These are phyloP conservation scores for Saxophila tyrrhenica DNA, from an alignment of 495 filamentous ascomycete species.

Conservation along the genomic window DNA sequence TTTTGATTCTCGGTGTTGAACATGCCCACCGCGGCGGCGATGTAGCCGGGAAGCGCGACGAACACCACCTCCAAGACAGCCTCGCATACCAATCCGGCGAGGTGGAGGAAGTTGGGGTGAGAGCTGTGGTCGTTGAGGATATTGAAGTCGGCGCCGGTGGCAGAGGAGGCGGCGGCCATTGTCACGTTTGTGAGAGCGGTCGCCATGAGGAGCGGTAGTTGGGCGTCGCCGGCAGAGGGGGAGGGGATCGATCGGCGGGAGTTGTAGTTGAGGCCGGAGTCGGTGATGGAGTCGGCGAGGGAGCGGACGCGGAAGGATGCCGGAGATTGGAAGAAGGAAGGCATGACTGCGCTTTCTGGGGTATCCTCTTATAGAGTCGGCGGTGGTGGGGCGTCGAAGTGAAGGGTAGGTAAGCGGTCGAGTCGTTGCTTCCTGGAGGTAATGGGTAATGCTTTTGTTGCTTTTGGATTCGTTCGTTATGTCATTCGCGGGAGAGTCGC, in stretches of 20 bases:
- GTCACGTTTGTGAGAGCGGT: not conserved
- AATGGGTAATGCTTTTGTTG: not conserved
- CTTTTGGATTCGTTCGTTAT: not conserved
- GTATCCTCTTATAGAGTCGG: no score
- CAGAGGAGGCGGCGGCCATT: not conserved
- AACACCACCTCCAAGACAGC: slow-evolving; percentile 93
- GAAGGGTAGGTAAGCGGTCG: not conserved
- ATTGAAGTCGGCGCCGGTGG: not conserved
- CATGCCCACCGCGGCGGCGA: slow-evolving; percentile 77
- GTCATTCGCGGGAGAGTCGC: not conserved
- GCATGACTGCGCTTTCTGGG: slow-evolving; percentile 2
- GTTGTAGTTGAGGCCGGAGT: not conserved
- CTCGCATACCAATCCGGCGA: slow-evolving; percentile 84
- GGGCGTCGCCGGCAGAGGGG: not conserved
- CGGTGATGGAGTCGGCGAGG: slow-evolving; percentile 4
- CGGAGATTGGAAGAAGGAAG: slow-evolving; percentile 9
- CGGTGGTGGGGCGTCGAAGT: not conserved
- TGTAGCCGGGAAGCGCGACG: slow-evolving; percentile 89
- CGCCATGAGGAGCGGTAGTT: slow-evolving; percentile 5
- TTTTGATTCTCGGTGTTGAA: slow-evolving; percentile 93
- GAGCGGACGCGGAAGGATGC: slow-evolving; percentile 17
- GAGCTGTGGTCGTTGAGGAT: slow-evolving; percentile 6
- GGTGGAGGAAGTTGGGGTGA: slow-evolving; percentile 58
- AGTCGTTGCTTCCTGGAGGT: not conserved
- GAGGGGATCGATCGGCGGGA: not conserved